Percentiles rank a stretch among this genome's conserved stretches.
Evolutionary conservation across 129 eudicot species (phyloP).

Genomic region (Artemisia annua): DNA sequence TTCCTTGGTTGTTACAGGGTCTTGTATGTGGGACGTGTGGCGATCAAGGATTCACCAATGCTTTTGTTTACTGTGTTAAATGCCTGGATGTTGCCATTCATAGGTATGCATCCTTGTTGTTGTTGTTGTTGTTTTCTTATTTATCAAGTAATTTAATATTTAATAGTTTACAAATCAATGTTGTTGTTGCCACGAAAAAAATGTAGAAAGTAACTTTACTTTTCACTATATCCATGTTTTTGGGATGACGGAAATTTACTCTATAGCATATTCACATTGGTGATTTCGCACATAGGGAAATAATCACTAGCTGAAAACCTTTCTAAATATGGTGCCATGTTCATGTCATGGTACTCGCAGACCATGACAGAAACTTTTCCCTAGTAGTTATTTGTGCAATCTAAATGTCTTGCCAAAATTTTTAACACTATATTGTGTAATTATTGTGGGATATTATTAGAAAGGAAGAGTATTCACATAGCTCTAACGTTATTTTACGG

Average conservation of each 20-base stretch:
- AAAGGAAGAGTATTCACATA: neutral
- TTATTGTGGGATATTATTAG: neutral
- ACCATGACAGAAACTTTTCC: neutral
- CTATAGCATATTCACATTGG: neutral
- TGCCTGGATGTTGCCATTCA: constrained; percentile 43
- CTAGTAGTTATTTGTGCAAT: neutral
- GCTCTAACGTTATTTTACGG: constrained; percentile 1
- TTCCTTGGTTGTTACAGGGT: constrained; percentile 26
- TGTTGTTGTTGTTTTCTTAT: neutral
- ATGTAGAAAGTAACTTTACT: too few species aligned
- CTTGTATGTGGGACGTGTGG: constrained; percentile 54
- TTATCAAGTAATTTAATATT: neutral
- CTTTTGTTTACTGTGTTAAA: constrained; percentile 48
- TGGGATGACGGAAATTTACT: too few species aligned
- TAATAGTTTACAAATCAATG: too few species aligned
- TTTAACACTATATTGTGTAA: neutral
- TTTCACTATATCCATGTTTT: too few species aligned
- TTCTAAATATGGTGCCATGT: neutral
- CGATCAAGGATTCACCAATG: constrained; percentile 44
- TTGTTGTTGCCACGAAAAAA: too few species aligned
- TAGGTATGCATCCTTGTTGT: constrained; percentile 35
- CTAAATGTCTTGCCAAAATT: neutral
- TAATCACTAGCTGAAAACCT: neutral
- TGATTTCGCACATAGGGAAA: neutral
- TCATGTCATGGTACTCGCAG: neutral